A percentile compares a stretch with the other conserved stretches of the same genome.
Evolutionary conservation across 139 green algal genomes (phyloP).

Genomic region (Klebsormidium nitens): DNA sequence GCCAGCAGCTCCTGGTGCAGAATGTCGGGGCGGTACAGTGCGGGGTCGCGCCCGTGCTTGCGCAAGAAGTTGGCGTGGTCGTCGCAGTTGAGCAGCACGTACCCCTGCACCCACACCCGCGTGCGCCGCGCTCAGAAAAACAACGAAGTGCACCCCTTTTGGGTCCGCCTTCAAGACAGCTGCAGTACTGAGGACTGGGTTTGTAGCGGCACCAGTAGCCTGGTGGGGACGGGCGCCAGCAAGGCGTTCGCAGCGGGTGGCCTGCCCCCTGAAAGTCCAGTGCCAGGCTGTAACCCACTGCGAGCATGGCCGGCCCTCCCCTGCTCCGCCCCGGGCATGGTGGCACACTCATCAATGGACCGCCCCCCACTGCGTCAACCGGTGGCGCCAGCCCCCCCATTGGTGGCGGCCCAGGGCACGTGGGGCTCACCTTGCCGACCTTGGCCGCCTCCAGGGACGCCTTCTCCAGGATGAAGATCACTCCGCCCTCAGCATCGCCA

Average conservation of each 20-base stretch:
- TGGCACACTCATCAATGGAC: not conserved
- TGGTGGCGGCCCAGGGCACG: not conserved
- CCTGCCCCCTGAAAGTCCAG: not conserved
- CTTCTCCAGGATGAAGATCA: slow-evolving; percentile 90
- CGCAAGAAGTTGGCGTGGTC: slow-evolving; percentile 87
- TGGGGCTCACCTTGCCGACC: slow-evolving; percentile 72
- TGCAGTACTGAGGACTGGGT: no score
- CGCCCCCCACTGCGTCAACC: not conserved
- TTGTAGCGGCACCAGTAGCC: no score
- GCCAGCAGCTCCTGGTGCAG: slow-evolving; percentile 86
- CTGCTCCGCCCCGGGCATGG: no score
- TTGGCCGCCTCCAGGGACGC: slow-evolving; percentile 86
- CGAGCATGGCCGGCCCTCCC: no score
- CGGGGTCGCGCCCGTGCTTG: slow-evolving; percentile 79
- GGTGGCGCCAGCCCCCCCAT: not conserved
- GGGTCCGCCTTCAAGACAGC: no score
- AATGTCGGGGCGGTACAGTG: slow-evolving; percentile 88
- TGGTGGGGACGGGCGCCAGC: not conserved
- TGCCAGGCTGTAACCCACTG: not conserved
- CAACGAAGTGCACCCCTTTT: not conserved
- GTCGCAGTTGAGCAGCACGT: slow-evolving; percentile 91
- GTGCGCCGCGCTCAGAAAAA: no score
- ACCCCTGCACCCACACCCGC: no score
- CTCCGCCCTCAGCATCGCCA: slow-evolving; percentile 22
- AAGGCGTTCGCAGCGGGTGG: not conserved